Conservation (phyloP, 2,329 filamentous ascomycete species). For the Purpureocillium lavendulum region DNA sequence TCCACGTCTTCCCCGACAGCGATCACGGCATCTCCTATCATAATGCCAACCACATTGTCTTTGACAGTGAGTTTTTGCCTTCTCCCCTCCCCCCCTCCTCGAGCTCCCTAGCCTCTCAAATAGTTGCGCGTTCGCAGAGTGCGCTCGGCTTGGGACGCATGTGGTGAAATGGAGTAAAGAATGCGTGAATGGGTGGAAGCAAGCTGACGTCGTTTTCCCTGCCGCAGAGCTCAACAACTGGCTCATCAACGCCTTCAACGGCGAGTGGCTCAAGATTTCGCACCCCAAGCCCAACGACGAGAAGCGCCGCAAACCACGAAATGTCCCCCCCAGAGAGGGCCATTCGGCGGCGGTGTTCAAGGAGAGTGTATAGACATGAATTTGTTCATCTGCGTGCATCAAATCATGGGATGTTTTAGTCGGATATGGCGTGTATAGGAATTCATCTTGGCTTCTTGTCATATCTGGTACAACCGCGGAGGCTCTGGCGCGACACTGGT, state of each 20-base stretch:
- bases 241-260: constrained; percentile 96
- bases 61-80: constrained; percentile 61
- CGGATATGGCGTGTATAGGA: too few species aligned
- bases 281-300: constrained; percentile 37
- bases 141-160: too few species aligned
- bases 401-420: too few species aligned
- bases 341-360: background rate
- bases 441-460: too few species aligned
- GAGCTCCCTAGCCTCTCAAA: too few species aligned
- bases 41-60: constrained; percentile 84
- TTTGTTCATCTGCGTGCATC: too few species aligned
- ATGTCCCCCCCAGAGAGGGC: background rate
- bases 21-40: constrained; percentile 95
- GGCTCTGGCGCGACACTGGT: too few species aligned
- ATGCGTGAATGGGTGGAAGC: background rate
- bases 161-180: too few species aligned
- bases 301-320: constrained; percentile 5
- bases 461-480: too few species aligned
- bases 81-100: background rate
- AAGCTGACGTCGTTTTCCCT: too few species aligned
- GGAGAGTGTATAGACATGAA: background rate
- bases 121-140: too few species aligned
- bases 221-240: constrained; percentile 68
- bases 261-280: constrained; percentile 69
- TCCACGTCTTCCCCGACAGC: constrained; percentile 93